Evolutionary conservation across 2,329 filamentous ascomycete species (phyloP), one percentile per base, ranked within the genome.

Genomic region (Alternaria postmessia): DNA sequence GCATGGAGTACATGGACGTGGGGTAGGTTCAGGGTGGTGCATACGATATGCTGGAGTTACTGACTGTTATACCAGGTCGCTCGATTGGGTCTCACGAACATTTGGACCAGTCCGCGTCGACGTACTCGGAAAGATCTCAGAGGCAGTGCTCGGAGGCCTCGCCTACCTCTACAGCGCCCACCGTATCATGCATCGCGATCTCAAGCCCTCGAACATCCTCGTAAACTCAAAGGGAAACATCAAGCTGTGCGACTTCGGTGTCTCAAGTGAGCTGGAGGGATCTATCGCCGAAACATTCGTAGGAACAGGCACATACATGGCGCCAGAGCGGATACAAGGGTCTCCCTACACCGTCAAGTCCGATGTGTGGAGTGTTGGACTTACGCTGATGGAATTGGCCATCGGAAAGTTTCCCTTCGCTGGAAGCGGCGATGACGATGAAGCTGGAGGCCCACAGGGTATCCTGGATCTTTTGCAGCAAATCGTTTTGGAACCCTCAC

Each of bases 1-100:
- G 95, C 80, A 99, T 99, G 95, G 95, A 99, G 79, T 98, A 99
- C 78, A 97, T 97, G 93, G 95, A 99, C 80, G 93, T 94, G 77
- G 95, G 95, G 95, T 98, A 86, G 80, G 92, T 83, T 8, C 44
- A 43, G 46, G 44, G 56, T 36, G 11, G 38, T 47, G n/a, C 53
- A 58, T 24, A 20, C 30, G 18, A 28, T 26, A 28, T 8, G 9
- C 7, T 41, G n/a, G 22, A 57, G 32, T 11, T 46, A 44, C 71
- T 73, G 53, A 73, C 63, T 39, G 30, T 8, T 12, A 26, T 44
- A 51, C 64, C 77, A 97, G 95, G 52, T 91, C 95, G 28, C 88
- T 99, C 51, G 95, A 99, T 80, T 89, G 91, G 68, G 93, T 99
- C 63, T 97, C 95, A 1, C 93, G 92, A 75, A 92, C 94, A 64